Evolutionary conservation across 768 basidiomycete genomes (phyloP).

Genomic region (Pulveroboletus sp.): DNA sequence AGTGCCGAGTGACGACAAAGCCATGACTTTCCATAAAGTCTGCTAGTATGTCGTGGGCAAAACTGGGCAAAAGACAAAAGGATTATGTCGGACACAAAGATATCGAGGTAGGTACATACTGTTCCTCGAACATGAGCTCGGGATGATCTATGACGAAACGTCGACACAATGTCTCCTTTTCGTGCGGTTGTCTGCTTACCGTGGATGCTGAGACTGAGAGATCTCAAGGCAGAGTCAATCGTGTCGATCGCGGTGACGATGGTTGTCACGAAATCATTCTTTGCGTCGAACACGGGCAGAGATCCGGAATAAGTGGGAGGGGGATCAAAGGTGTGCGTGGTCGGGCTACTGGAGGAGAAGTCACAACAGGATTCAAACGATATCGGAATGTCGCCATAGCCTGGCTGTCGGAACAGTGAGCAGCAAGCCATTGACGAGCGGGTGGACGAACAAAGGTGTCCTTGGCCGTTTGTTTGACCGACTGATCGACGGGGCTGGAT

Average conservation of each 20-base stretch:
- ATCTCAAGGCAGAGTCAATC: conserved; percentile 51
- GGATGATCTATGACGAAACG: conserved; percentile 51
- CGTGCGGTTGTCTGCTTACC: conserved; percentile 38
- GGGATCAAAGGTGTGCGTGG: conserved; percentile 23
- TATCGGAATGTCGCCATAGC: conserved; percentile 19
- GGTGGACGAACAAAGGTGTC: conserved; percentile 7
- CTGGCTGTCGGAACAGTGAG: conserved; percentile 10
- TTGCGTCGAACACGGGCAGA: conserved; percentile 11
- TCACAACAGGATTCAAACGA: conserved; percentile 44
- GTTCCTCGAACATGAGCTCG: conserved; percentile 64
- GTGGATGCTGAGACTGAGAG: conserved; percentile 70
- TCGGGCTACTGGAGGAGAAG: conserved; percentile 35
- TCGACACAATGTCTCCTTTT: conserved; percentile 4
- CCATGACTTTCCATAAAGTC: conserved; percentile 65
- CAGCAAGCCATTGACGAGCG: not conserved
- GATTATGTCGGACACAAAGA: conserved; percentile 6
- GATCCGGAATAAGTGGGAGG: conserved; percentile 42
- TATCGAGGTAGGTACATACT: conserved; percentile 36
- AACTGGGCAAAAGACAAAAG: conserved; percentile 37
- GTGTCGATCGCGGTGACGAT: conserved; percentile 55
- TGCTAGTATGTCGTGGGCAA: conserved; percentile 69
- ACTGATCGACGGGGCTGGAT: not conserved
- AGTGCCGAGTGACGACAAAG: conserved; percentile 68
- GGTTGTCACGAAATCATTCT: conserved; percentile 44
- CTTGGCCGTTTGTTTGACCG: conserved; percentile 6